Evolutionary conservation across 1,284 basidiomycete genomes (phyloP).

Genomic region (Sporisorium reilianum): DNA sequence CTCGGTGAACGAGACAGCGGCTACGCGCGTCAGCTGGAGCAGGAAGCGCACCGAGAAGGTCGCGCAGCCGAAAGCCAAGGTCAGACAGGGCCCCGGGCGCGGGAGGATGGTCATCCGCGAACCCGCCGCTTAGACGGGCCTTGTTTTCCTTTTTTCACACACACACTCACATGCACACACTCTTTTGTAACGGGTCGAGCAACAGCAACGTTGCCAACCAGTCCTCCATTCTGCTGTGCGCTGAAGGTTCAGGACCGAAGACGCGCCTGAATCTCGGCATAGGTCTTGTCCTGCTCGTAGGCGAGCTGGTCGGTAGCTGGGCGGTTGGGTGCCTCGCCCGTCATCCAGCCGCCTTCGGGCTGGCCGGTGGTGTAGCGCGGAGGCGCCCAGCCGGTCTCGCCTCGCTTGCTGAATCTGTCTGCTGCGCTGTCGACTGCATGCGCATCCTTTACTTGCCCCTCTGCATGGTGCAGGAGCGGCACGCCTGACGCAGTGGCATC

Average conservation of each 20-base stretch:
- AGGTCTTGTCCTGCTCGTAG: constrained; percentile 44
- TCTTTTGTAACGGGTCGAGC: constrained; percentile 7
- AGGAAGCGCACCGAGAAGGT: constrained; percentile 39
- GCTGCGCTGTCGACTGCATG: background rate
- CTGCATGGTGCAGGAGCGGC: constrained; percentile 16
- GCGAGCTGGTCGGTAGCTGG: constrained; percentile 31
- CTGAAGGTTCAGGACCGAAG: constrained; percentile 11
- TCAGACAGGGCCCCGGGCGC: constrained; percentile 39
- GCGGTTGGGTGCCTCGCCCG: constrained; percentile 40
- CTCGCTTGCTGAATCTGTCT: constrained; percentile 27
- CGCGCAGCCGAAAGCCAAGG: constrained; percentile 29
- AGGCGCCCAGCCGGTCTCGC: constrained; percentile 57
- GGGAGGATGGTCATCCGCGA: constrained; percentile 40
- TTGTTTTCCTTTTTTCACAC: no score
- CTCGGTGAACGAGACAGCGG: background rate
- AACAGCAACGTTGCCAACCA: background rate
- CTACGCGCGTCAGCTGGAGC: constrained; percentile 40
- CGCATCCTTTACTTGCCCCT: background rate
- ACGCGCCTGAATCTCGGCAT: constrained; percentile 48
- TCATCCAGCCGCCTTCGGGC: constrained; percentile 44
- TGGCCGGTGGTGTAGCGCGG: constrained; percentile 47
- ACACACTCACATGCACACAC: background rate
- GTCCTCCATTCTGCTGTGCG: no score
- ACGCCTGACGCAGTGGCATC: constrained; percentile 2
- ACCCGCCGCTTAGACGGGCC: background rate